phyloP scores from a whole-genome alignment of 2,329 filamentous ascomycete genomes.

The Colletotrichum musicola region DNA sequence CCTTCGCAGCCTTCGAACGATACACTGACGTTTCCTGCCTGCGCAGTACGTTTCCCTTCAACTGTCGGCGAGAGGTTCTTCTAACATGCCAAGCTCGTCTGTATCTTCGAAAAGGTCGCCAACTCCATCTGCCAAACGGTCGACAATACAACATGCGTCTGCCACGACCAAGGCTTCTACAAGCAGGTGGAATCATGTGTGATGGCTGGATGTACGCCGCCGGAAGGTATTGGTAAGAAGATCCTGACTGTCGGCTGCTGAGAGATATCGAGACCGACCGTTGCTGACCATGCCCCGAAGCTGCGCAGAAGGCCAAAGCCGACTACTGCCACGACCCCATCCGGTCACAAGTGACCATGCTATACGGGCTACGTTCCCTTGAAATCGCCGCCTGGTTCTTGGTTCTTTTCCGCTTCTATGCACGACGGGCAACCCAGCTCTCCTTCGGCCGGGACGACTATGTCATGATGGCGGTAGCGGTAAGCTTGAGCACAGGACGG shows the following conservation, averaged over 20 bases:
- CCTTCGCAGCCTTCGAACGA: neutral
- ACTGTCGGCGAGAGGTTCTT: neutral
- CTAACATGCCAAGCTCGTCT: neutral
- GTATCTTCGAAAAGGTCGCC: neutral
- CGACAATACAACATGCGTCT: conserved; percentile 17
- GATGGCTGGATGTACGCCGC: conserved; percentile 9
- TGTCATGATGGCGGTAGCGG: conserved; percentile 12
- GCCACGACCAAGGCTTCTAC: conserved; percentile 9
- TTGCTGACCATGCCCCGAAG: neutral
- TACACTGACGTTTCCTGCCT: conserved; percentile 6
- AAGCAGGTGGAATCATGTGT: conserved; percentile 8
- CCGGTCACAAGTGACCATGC: neutral
- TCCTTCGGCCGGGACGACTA: conserved; percentile 14
- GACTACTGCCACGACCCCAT: conserved; percentile 15
- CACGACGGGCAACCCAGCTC: neutral
- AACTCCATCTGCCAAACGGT: conserved; percentile 1
- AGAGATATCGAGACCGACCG: too few species aligned
- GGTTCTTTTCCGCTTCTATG: conserved; percentile 18
- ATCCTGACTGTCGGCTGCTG: too few species aligned
- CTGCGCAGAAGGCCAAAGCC: conserved; percentile 17
- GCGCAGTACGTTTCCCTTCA: neutral
- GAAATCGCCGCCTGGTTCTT: conserved; percentile 17
- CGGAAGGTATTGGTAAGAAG: conserved; percentile 11
- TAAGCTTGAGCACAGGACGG: neutral
- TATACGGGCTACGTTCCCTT: conserved; percentile 8